A percentile compares a stretch with the other conserved stretches of the same genome.
Evolutionary conservation across 768 basidiomycete genomes (phyloP).

Genomic region (Pleurotus citrinopileatus): DNA sequence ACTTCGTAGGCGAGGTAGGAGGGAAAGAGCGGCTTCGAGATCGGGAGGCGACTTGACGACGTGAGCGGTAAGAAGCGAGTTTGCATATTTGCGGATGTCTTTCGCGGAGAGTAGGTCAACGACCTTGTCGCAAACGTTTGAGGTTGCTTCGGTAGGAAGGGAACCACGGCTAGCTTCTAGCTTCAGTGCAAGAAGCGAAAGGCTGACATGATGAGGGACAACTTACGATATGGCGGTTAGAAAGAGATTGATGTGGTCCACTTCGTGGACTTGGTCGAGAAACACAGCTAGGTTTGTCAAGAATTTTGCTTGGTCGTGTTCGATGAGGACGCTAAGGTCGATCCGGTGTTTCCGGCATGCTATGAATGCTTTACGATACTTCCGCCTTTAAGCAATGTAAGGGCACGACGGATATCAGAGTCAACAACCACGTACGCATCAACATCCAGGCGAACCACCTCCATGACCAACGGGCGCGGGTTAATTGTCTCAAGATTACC

Average conservation of each 20-base stretch:
- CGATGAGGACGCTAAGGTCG: slow-evolving; percentile 85
- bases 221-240: slow-evolving; percentile 79
- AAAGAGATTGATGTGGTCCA: slow-evolving; percentile 92
- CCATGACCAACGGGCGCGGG: slow-evolving; percentile 88
- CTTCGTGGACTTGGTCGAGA: slow-evolving; percentile 82
- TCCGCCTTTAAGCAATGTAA: slow-evolving; percentile 41
- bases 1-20: slow-evolving; percentile 82
- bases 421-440: slow-evolving; percentile 49
- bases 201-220: background rate
- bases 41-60: slow-evolving; percentile 91
- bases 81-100: slow-evolving; percentile 79
- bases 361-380: slow-evolving; percentile 85
- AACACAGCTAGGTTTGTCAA: slow-evolving; percentile 60
- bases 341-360: slow-evolving; percentile 92
- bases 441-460: slow-evolving; percentile 75
- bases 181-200: slow-evolving; percentile 7
- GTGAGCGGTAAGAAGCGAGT: slow-evolving; percentile 88
- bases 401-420: background rate
- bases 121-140: slow-evolving; percentile 74
- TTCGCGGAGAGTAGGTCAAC: slow-evolving; percentile 66
- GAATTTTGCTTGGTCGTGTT: slow-evolving; percentile 72
- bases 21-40: slow-evolving; percentile 77
- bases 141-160: slow-evolving; percentile 55
- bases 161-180: slow-evolving; percentile 50
- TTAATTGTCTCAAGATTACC: slow-evolving; percentile 96